Evolutionary conservation across 306 rosid genomes (phyloP), one percentile per base, ranked within the genome.

Genomic region (Medicago lupulina): DNA sequence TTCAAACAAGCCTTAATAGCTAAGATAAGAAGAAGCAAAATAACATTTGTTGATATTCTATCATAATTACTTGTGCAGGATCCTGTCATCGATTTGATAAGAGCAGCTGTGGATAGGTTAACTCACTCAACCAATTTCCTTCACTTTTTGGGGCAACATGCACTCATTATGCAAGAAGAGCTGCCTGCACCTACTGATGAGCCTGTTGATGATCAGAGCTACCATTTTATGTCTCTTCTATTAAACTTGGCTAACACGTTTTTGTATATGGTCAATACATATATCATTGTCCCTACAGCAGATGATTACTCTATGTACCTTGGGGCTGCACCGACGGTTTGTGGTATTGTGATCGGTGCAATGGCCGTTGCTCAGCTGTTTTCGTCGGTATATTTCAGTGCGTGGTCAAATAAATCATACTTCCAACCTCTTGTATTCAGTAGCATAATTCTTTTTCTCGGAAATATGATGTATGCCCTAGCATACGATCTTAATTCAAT

Each of bases 351-450:
- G 39, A 96, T 96, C 53, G 99, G 99, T 67, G 92, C 98, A 64
- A 96, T 96, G 99, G 99, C 99, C 58, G 91, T 96, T 76, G 99
- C 99, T 13, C 99, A 96, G 79, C 91, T 96, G 75, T 90, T 96
- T 83, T 90, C 97, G 51, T 96, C 98, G 0, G 98, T 96, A 82
- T 96, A 96, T 81, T 96, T 96, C 76, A 96, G 99, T 79, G 98
- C 99, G 3, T 96, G 99, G 99, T 96, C 99, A 82, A 96, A 96
- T 79, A 92, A 78, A 82, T 92, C 99, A 16, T 92, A 92, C 89
- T 96, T 89, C 84, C 89, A 76, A 78, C 99, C 99, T 83, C 99
- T 96, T 77, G 82, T 96, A 69, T 96, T 96, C 87, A 96, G 99
- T 81, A 96, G 98, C 76, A 58, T 96, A 57, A 89, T 74, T 81